phyloP scores from a whole-genome alignment of 441 rosid species.

The Corymbia citriodora region DNA sequence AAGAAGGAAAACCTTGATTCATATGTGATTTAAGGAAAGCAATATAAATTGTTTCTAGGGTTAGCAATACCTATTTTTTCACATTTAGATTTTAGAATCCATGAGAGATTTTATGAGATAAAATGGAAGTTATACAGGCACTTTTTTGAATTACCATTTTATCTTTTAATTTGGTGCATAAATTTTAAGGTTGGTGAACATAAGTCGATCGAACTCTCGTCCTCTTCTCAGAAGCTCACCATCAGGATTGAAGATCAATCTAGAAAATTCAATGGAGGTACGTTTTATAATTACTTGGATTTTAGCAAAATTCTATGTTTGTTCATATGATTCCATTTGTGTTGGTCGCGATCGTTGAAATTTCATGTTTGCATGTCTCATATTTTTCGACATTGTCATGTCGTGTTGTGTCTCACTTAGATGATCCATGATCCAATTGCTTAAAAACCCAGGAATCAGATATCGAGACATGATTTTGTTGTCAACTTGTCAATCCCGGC shows the following conservation, averaged over 20 bases:
- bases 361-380: not conserved
- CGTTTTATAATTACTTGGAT: not conserved
- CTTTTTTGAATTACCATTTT: not conserved
- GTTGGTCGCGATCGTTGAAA: not conserved
- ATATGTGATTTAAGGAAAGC: not conserved
- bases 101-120: not conserved
- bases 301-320: not conserved
- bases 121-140: not conserved
- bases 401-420: accelerated
- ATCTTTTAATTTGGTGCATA: not conserved
- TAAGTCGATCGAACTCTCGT: not conserved
- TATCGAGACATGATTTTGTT: not conserved
- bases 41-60: not conserved
- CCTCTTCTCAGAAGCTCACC: not conserved
- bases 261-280: not conserved
- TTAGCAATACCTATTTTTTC: not conserved
- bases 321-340: not conserved
- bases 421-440: not conserved
- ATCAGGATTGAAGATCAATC: not conserved
- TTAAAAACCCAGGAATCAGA: not conserved
- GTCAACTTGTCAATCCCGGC: not conserved
- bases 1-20: not conserved
- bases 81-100: not conserved
- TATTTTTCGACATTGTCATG: not conserved
- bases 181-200: not conserved